These are phyloP conservation scores for Geotrichum klebahnii DNA, from an alignment of 1,139 yeast species.

Conservation along the genomic window DNA sequence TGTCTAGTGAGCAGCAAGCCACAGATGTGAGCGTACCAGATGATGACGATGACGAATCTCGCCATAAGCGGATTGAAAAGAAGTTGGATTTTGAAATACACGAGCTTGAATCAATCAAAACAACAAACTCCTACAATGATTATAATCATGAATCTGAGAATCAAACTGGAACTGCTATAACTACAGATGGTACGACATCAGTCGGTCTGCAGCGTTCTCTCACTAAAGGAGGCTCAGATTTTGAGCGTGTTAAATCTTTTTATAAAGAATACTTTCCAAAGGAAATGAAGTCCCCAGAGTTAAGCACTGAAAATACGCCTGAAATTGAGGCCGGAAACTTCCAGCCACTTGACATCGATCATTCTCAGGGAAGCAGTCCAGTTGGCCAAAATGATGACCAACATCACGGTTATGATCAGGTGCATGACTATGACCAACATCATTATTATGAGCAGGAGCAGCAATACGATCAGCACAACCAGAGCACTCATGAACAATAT, in stretches of 20 bases:
- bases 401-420: too few species aligned
- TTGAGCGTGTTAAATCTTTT: conserved; percentile 35
- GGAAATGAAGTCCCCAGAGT: conserved; percentile 14
- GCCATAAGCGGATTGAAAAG: conserved; percentile 9
- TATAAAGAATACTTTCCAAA: conserved; percentile 35
- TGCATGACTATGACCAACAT: too few species aligned
- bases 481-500: not conserved
- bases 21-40: conserved; percentile 6
- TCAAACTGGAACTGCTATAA: not conserved
- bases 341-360: not conserved
- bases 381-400: too few species aligned
- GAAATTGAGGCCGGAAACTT: not conserved
- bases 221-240: conserved; percentile 22
- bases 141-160: not conserved
- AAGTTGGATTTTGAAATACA: conserved; percentile 4
- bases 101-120: conserved; percentile 1
- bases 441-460: not conserved
- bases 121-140: not conserved
- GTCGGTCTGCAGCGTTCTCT: not conserved
- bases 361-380: not conserved
- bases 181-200: not conserved
- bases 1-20: not conserved
- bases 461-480: not conserved
- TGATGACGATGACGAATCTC: conserved; percentile 17
- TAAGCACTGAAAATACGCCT: conserved; percentile 2